These are phyloP conservation scores for Chaetoscypha palmicola DNA, from an alignment of 2,329 filamentous ascomycete species.

Conservation along the genomic window DNA sequence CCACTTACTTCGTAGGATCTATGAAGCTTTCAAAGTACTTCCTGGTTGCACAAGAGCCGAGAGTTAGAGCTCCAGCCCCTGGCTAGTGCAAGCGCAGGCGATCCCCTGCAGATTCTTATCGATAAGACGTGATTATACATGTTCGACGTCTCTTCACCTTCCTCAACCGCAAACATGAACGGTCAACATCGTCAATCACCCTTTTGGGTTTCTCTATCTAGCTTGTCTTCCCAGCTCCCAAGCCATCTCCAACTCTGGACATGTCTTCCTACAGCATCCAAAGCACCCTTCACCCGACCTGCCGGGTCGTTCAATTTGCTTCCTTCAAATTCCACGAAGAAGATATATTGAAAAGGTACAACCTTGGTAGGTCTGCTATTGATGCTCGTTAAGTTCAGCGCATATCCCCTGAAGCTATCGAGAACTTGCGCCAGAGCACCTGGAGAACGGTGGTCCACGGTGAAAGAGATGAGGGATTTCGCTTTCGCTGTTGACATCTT, in stretches of 20 bases:
- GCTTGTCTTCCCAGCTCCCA: conserved; percentile 53
- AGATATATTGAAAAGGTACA: conserved; percentile 81
- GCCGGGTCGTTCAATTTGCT: conserved; percentile 46
- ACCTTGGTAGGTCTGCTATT: conserved; percentile 74
- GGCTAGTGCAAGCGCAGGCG: not conserved
- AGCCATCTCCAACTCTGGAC: conserved; percentile 61
- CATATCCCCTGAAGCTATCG: conserved; percentile 64
- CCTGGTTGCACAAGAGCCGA: too few species aligned
- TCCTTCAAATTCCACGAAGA: conserved; percentile 85
- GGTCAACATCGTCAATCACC: too few species aligned
- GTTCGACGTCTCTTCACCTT: too few species aligned
- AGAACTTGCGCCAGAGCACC: conserved; percentile 80
- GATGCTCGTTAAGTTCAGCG: conserved; percentile 83
- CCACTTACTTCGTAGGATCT: too few species aligned
- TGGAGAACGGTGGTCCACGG: conserved; percentile 65
- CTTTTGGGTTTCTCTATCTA: conserved; percentile 1
- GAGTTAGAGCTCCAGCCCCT: too few species aligned
- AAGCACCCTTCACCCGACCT: conserved; percentile 51
- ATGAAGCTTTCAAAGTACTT: too few species aligned
- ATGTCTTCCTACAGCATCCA: conserved; percentile 50
- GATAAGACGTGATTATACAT: conserved; percentile 21
- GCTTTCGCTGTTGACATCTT: conserved; percentile 24
- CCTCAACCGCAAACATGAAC: too few species aligned
- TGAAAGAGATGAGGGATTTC: conserved; percentile 80
- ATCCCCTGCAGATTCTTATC: conserved; percentile 12